Evolutionary conservation across 495 filamentous ascomycete species (phyloP).

Genomic region (Venustampulla echinocandica): DNA sequence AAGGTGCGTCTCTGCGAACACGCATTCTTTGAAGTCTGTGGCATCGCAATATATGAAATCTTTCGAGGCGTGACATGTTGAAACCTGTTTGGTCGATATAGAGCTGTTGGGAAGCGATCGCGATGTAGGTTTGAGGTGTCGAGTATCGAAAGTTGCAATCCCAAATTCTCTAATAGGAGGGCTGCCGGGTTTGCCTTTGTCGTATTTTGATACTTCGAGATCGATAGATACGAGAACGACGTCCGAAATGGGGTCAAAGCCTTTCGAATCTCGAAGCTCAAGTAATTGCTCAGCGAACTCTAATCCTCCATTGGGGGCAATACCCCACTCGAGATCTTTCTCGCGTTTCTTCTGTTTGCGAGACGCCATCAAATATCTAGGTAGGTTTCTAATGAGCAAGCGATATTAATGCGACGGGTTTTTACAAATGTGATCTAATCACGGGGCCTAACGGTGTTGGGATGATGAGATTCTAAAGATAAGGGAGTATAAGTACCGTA

Average conservation of each 20-base stretch:
- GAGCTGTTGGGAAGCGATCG: neutral
- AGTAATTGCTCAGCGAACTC: neutral
- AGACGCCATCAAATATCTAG: constrained; percentile 5
- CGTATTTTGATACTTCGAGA: constrained; percentile 5
- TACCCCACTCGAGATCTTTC: neutral
- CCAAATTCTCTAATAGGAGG: constrained; percentile 10
- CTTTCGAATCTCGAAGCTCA: constrained; percentile 1
- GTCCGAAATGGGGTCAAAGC: constrained; percentile 2
- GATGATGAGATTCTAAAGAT: no score
- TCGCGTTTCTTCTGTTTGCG: constrained; percentile 5
- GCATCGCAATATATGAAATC: constrained; percentile 7
- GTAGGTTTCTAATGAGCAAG: neutral
- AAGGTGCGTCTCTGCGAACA: constrained; percentile 9
- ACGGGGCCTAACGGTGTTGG: no score
- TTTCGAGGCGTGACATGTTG: constrained; percentile 11
- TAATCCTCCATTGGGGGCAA: constrained; percentile 4
- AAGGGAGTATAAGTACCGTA: no score
- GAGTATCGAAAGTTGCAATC: constrained; percentile 11
- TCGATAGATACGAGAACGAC: constrained; percentile 5
- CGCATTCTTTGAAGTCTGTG: constrained; percentile 13
- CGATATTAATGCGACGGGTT: neutral
- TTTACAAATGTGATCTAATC: neutral
- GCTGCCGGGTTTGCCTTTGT: constrained; percentile 4
- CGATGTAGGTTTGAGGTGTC: constrained; percentile 1
- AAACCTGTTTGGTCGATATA: constrained; percentile 10